These are phyloP conservation scores for Sporodiniella umbellata DNA, from an alignment of 371 early-diverging fungal genomes.

Conservation along the genomic window DNA sequence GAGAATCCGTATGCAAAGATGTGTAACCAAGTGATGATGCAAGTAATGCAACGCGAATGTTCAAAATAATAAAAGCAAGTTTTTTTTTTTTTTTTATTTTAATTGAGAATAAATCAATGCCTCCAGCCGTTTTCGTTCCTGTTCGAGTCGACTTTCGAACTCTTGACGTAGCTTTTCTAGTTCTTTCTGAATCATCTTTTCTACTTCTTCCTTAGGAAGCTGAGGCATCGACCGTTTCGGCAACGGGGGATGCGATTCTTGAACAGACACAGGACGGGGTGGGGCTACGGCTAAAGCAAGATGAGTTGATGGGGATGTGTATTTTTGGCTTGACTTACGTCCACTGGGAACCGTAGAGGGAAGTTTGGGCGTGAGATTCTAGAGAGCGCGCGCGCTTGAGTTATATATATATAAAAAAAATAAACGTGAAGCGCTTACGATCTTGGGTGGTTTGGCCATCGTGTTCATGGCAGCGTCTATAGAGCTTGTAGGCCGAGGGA, in stretches of 20 bases:
- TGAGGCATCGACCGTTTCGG: slow-evolving; percentile 44
- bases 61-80: neutral
- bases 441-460: slow-evolving; percentile 39
- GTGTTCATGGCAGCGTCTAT: slow-evolving; percentile 6
- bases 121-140: slow-evolving; percentile 30
- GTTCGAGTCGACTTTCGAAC: slow-evolving; percentile 35
- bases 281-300: slow-evolving; percentile 14
- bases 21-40: slow-evolving; percentile 74
- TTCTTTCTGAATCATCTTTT: slow-evolving; percentile 33
- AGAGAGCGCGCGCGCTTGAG: too few species aligned
- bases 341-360: neutral
- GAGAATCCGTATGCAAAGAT: slow-evolving; percentile 92
- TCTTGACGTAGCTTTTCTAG: slow-evolving; percentile 42
- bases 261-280: slow-evolving; percentile 10
- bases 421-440: slow-evolving; percentile 1
- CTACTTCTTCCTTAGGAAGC: slow-evolving; percentile 18
- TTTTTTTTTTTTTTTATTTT: slow-evolving; percentile 7
- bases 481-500: slow-evolving; percentile 19
- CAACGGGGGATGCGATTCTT: slow-evolving; percentile 17
- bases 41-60: slow-evolving; percentile 59
- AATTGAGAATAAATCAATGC: neutral
- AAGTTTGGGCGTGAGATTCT: neutral
- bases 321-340: slow-evolving; percentile 3
- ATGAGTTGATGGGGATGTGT: neutral
- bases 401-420: too few species aligned